Evolutionary conservation across 2,329 filamentous ascomycete species (phyloP).

Genomic region (Alternaria sp.): DNA sequence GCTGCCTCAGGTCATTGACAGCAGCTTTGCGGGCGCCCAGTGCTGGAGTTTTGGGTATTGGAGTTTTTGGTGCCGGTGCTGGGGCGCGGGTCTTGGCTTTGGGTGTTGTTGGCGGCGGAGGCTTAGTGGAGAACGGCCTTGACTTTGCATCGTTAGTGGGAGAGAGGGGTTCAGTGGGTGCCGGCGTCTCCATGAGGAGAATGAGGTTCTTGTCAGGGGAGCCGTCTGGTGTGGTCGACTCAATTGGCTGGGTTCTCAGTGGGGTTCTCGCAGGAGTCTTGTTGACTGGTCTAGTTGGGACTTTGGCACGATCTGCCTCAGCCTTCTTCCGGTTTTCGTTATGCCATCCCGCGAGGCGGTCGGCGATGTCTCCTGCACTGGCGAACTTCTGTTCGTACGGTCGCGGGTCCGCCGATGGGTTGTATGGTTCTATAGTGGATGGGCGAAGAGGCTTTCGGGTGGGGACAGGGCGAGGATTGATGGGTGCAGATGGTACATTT

Average conservation of each 20-base stretch:
- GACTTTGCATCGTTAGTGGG: conserved; percentile 11
- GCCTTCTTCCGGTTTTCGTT: conserved; percentile 13
- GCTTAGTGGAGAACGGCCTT: not conserved
- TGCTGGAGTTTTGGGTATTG: not conserved
- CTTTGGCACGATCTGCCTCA: not conserved
- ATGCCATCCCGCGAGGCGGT: conserved; percentile 27
- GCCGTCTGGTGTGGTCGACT: conserved; percentile 1
- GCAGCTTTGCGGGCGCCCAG: not conserved
- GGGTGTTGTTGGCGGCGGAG: not conserved
- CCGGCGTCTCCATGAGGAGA: not conserved
- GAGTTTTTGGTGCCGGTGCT: not conserved
- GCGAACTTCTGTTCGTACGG: conserved; percentile 16
- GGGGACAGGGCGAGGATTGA: not conserved
- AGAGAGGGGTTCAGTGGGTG: conserved; percentile 9
- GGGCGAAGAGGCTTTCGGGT: conserved; percentile 1
- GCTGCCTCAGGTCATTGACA: not conserved
- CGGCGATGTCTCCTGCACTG: conserved; percentile 25
- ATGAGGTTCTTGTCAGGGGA: not conserved
- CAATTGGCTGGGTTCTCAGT: not conserved
- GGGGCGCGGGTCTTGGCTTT: not conserved
- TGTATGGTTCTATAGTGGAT: not conserved
- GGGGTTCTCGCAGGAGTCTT: not conserved
- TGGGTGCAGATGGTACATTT: not conserved
- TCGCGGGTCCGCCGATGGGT: conserved; percentile 2
- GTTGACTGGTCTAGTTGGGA: conserved; percentile 4